Conservation (phyloP, 805 yeast genomes). For the Candida corydali region DNA sequence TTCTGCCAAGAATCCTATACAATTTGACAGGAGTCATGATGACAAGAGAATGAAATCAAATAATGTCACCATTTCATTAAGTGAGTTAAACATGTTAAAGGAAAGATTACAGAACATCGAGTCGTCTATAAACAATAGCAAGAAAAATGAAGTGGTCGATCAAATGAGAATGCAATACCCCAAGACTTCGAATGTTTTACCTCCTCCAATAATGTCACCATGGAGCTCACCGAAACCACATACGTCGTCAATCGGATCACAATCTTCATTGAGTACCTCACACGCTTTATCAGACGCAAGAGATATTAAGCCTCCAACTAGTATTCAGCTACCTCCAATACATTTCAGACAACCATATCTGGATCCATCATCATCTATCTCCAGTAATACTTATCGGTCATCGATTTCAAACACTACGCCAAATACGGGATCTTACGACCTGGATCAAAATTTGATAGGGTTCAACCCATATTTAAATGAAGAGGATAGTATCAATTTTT, state of each 20-base stretch:
- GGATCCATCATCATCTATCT: not conserved
- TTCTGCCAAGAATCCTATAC: constrained; percentile 18
- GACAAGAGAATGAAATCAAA: not conserved
- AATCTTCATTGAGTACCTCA: constrained; percentile 2
- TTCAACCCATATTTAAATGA: constrained; percentile 21
- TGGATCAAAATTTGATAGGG: constrained; percentile 12
- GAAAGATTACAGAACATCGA: constrained; percentile 17
- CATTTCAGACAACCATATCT: constrained; percentile 4
- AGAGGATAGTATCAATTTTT: constrained; percentile 32
- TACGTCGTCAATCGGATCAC: not conserved
- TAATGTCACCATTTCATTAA: constrained; percentile 10
- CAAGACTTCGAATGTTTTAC: constrained; percentile 6
- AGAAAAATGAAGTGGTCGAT: not conserved
- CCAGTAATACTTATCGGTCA: not conserved
- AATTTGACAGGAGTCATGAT: constrained; percentile 4
- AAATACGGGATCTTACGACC: not conserved
- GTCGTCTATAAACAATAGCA: constrained; percentile 6
- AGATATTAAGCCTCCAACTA: constrained; percentile 1
- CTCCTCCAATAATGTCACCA: constrained; percentile 9
- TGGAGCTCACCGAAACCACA: constrained; percentile 5
- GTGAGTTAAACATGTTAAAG: constrained; percentile 16
- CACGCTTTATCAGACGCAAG: constrained; percentile 6
- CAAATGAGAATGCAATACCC: not conserved
- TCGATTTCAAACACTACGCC: not conserved
- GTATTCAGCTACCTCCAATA: constrained; percentile 10